Base-by-base conservation (phyloP, 2,329 filamentous ascomycete genomes). In the Alternaria longipes region DNA sequence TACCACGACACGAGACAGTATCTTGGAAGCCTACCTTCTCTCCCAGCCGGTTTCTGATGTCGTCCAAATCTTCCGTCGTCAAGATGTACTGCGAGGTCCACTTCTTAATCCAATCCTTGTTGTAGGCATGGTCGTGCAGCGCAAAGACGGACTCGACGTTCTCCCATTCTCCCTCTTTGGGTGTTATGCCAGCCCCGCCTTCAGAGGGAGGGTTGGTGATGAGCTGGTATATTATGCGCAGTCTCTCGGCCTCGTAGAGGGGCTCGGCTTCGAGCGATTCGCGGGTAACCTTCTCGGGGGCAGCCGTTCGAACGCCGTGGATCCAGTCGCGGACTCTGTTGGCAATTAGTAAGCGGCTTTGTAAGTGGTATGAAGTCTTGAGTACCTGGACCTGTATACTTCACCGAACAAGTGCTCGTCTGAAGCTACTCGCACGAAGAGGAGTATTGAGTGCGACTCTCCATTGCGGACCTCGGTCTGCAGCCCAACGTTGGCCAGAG, bases 271-370 rank as follows among this genome's bases (percentile, higher is more conserved):
- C 83, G 54, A 96, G 86, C 14, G 89, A 86, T 60, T 87, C 84
- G 49, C 86, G 81, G 18, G 92, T 87, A 67, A 96, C 89, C 73
- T 89, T 90, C 57, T 89, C 86, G 0, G 94, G 94, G 36, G 93
- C 89, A 20, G 88, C 86, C 51, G 91, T 86, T 64, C 93, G 90
- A 56, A 97, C 90, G 54, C 94, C 93, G 76, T 95, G 91, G 34
- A 98, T 87, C 93, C 94, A 99, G 80, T 98, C 95, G 75, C 93
- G 91, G 18, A 97, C 89, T 66, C 95, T 91, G 53, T 18, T 28
- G 4, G 24, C 8, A 16, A 26, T 62, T 20, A 64, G 44, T 12
- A 42, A 50, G 41, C n/a, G 34, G 9, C 11, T 24, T 14, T 20
- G 8, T 16, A 28, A 0, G 36, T 1, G 30, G 14, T n/a, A 51